A percentile compares a stretch with the other conserved stretches of the same genome.
These are phyloP conservation scores for Rhynchosporium graminicola DNA, from an alignment of 2,329 filamentous ascomycete genomes.

Conservation along the genomic window DNA sequence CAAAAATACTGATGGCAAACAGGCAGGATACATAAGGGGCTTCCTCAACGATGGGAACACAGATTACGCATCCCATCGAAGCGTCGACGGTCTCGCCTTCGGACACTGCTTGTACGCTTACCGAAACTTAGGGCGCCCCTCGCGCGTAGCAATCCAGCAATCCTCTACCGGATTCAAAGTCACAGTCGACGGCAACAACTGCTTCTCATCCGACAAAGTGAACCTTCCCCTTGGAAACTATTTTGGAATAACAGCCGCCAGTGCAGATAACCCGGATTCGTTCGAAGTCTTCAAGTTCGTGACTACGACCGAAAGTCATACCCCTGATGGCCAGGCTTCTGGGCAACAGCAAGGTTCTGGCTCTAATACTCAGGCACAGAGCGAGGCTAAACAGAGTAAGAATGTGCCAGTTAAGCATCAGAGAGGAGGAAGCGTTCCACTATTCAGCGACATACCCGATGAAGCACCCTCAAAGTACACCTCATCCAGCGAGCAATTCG, in stretches of 20 bases:
- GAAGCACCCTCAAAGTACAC: conserved; percentile 43
- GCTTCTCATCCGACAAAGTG: conserved; percentile 83
- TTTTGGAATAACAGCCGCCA: conserved; percentile 85
- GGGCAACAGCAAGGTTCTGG: conserved; percentile 39
- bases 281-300: conserved; percentile 91
- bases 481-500: conserved; percentile 65
- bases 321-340: conserved; percentile 37
- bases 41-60: conserved; percentile 90
- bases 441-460: conserved; percentile 45
- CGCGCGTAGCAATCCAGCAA: conserved; percentile 73
- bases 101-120: conserved; percentile 90
- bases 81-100: conserved; percentile 84
- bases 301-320: conserved; percentile 59
- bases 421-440: conserved; percentile 46
- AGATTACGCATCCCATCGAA: conserved; percentile 75
- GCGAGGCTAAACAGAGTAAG: no score
- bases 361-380: conserved; percentile 35
- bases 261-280: conserved; percentile 88
- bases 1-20: conserved; percentile 19
- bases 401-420: no score
- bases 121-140: conserved; percentile 85
- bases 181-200: conserved; percentile 74
- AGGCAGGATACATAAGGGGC: conserved; percentile 79
- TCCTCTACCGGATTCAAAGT: conserved; percentile 70
- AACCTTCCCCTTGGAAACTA: conserved; percentile 76